Evolutionary conservation across 2,329 filamentous ascomycete genomes (phyloP).

Genomic region (Fusarium begoniae): DNA sequence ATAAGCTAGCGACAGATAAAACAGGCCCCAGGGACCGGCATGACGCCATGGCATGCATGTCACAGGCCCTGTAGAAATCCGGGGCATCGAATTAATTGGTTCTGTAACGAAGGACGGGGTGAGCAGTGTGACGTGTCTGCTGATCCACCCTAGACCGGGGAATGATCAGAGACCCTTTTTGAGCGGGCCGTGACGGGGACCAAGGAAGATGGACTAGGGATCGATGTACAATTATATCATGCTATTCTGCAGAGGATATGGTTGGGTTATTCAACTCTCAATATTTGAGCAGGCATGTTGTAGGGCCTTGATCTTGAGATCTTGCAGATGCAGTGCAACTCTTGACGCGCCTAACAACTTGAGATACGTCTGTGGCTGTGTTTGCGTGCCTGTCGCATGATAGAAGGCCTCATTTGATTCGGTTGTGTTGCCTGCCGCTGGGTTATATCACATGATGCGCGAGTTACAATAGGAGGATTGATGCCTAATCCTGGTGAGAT

Average conservation of each 20-base stretch:
- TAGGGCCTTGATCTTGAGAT: conserved; percentile 9
- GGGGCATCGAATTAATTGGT: conserved; percentile 27
- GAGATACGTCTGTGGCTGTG: neutral
- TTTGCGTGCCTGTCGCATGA: conserved; percentile 13
- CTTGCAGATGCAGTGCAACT: neutral
- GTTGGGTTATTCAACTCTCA: accelerated
- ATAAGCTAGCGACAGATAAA: neutral
- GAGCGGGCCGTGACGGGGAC: conserved; percentile 15
- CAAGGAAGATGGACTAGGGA: neutral
- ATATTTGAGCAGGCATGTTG: neutral
- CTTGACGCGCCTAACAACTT: neutral
- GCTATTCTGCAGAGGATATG: neutral
- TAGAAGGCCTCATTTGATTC: neutral
- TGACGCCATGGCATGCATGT: conserved; percentile 38
- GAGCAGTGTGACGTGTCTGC: conserved; percentile 39
- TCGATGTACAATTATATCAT: conserved; percentile 25
- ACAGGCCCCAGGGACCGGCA: conserved; percentile 11
- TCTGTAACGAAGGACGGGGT: conserved; percentile 3
- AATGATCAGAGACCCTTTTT: conserved; percentile 5
- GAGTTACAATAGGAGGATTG: neutral
- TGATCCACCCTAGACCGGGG: conserved; percentile 34
- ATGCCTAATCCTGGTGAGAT: conserved; percentile 18
- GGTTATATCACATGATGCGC: conserved; percentile 23
- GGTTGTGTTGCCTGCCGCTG: conserved; percentile 12
- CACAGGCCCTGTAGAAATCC: conserved; percentile 21